phyloP scores from a whole-genome alignment of 306 rosid genomes.

The Dalbergia oliveri region DNA sequence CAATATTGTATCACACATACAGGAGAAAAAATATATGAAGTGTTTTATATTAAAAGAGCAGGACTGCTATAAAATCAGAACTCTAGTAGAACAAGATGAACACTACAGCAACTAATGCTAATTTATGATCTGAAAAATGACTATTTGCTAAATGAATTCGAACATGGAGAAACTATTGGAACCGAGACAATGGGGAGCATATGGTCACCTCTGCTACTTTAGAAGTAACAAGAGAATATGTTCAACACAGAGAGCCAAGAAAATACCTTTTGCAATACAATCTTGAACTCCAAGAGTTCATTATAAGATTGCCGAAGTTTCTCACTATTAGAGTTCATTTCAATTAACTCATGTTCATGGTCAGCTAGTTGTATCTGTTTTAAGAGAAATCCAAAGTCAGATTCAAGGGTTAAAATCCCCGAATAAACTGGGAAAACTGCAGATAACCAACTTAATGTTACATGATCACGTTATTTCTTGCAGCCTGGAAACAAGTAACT shows the following conservation, averaged over 20 bases:
- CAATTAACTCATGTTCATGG: slow-evolving; percentile 82
- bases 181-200: neutral
- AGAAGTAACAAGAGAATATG: slow-evolving; percentile 20
- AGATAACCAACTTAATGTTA: slow-evolving; percentile 23
- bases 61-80: slow-evolving; percentile 22
- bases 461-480: neutral
- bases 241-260: slow-evolving; percentile 2
- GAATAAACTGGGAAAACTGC: slow-evolving; percentile 3
- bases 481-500: slow-evolving; percentile 6
- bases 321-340: slow-evolving; percentile 84
- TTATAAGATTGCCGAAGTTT: slow-evolving; percentile 80
- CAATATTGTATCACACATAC: slow-evolving; percentile 30
- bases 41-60: slow-evolving; percentile 15
- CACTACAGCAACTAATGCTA: neutral
- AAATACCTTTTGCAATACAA: slow-evolving; percentile 85
- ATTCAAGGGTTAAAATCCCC: slow-evolving; percentile 36
- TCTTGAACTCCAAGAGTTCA: slow-evolving; percentile 90
- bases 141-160: slow-evolving; percentile 5
- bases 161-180: slow-evolving; percentile 7
- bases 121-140: slow-evolving; percentile 23
- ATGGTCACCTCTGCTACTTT: slow-evolving; percentile 11
- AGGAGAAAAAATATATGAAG: slow-evolving; percentile 33
- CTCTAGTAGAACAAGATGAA: neutral
- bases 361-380: slow-evolving; percentile 82
- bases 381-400: slow-evolving; percentile 41